Percentiles rank a stretch among this genome's conserved stretches.
These are phyloP conservation scores for Penicillium parvum DNA, from an alignment of 495 filamentous ascomycete genomes.

Conservation along the genomic window DNA sequence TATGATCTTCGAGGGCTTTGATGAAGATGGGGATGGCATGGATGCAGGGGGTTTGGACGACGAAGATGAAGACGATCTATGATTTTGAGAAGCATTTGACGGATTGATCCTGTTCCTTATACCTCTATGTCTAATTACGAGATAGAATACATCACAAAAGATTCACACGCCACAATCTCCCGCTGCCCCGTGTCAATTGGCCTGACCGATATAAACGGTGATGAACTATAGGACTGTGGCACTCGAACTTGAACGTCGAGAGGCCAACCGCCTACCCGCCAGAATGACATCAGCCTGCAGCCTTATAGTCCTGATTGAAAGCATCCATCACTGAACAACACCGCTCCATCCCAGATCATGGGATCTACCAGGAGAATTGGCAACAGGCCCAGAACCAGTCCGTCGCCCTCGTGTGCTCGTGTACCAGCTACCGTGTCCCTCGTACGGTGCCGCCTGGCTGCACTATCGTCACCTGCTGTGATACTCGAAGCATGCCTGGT, in stretches of 20 bases:
- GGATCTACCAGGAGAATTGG: slow-evolving; percentile 6
- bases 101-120: slow-evolving; percentile 1
- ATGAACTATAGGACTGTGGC: too few relatives aligned
- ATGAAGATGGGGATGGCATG: slow-evolving; percentile 38
- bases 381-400: slow-evolving; percentile 12
- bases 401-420: background rate
- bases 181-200: too few relatives aligned
- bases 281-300: slow-evolving; percentile 4
- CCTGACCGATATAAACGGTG: too few relatives aligned
- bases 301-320: background rate
- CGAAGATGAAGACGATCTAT: slow-evolving; percentile 17
- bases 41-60: slow-evolving; percentile 33
- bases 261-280: background rate
- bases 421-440: background rate
- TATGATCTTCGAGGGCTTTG: slow-evolving; percentile 73
- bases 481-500: background rate
- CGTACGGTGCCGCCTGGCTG: background rate
- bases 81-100: slow-evolving; percentile 6
- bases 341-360: slow-evolving; percentile 9
- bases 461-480: background rate
- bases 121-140: slow-evolving; percentile 12
- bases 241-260: too few relatives aligned
- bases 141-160: slow-evolving; percentile 12
- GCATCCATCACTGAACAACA: background rate
- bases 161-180: too few relatives aligned